Percentiles rank a stretch among this genome's conserved stretches.
phyloP scores from a whole-genome alignment of 768 basidiomycete genomes.

The Dioszegia aurantiaca region DNA sequence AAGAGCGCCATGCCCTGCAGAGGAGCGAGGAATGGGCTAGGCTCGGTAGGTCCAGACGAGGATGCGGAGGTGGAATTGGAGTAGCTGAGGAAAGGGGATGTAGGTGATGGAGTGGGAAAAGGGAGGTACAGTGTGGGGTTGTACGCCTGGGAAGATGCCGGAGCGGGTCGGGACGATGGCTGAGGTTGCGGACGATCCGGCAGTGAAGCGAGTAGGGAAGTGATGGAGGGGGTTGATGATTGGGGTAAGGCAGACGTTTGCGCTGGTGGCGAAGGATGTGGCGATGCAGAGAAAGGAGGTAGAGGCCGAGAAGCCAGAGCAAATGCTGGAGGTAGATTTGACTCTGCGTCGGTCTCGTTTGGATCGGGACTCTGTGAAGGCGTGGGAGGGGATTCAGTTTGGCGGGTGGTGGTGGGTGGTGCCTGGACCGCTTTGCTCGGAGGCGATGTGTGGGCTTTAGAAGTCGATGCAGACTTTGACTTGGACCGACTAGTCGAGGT shows the following conservation, averaged over 20 bases:
- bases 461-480: not conserved
- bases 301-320: conserved; percentile 15
- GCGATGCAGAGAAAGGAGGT: not conserved
- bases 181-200: conserved; percentile 13
- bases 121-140: conserved; percentile 44
- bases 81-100: conserved; percentile 42
- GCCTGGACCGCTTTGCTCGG: not conserved
- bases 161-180: conserved; percentile 15
- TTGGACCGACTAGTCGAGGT: not conserved
- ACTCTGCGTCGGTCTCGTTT: conserved; percentile 38
- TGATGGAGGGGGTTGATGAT: conserved; percentile 15
- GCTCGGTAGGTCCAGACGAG: conserved; percentile 30
- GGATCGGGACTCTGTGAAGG: conserved; percentile 16
- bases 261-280: not conserved
- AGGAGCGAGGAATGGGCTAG: conserved; percentile 44
- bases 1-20: conserved; percentile 39
- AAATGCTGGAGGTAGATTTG: conserved; percentile 27
- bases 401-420: not conserved
- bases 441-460: not conserved
- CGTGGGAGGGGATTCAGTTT: conserved; percentile 3
- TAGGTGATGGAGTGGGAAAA: conserved; percentile 47
- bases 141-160: conserved; percentile 28
- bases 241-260: not conserved
- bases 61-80: conserved; percentile 4
- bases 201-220: conserved; percentile 22